Evolutionary conservation across 306 rosid species (phyloP).

Genomic region (Fagus crenata): DNA sequence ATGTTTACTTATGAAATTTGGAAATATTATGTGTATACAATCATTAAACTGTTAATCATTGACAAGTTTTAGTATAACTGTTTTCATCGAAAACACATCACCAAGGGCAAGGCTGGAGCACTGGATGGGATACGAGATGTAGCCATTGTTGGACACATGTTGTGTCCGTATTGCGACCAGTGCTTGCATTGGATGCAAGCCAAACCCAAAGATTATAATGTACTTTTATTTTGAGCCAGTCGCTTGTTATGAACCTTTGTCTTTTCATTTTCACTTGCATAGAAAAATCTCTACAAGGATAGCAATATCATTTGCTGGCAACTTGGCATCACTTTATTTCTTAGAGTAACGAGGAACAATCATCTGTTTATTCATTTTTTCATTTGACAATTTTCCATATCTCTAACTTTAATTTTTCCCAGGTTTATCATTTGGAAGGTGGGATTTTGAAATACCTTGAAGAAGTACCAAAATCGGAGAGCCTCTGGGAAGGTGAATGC

Average conservation of each 20-base stretch:
- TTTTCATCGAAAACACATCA: not conserved
- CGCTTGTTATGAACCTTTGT: too few relatives aligned
- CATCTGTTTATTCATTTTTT: not conserved
- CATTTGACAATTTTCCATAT: constrained; percentile 10
- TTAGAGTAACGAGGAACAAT: not conserved
- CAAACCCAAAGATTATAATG: not conserved
- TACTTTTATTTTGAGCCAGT: not conserved
- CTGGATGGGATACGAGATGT: too few relatives aligned
- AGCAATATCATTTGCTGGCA: not conserved
- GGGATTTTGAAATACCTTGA: constrained; percentile 95
- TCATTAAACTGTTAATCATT: not conserved
- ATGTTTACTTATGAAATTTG: not conserved
- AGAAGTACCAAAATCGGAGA: constrained; percentile 69
- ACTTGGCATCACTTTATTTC: not conserved
- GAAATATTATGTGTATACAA: not conserved
- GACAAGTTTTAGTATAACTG: not conserved
- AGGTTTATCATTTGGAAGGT: constrained; percentile 97
- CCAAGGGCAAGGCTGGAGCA: not conserved
- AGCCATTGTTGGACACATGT: too few relatives aligned
- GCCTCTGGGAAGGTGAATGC: constrained; percentile 97
- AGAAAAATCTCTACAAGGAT: not conserved
- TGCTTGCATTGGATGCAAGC: too few relatives aligned
- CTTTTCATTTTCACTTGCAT: not conserved
- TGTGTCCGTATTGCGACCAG: too few relatives aligned
- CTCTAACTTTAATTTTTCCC: not conserved